Evolutionary conservation across 768 basidiomycete species (phyloP).

Genomic region (Panaeolus cyanescens): DNA sequence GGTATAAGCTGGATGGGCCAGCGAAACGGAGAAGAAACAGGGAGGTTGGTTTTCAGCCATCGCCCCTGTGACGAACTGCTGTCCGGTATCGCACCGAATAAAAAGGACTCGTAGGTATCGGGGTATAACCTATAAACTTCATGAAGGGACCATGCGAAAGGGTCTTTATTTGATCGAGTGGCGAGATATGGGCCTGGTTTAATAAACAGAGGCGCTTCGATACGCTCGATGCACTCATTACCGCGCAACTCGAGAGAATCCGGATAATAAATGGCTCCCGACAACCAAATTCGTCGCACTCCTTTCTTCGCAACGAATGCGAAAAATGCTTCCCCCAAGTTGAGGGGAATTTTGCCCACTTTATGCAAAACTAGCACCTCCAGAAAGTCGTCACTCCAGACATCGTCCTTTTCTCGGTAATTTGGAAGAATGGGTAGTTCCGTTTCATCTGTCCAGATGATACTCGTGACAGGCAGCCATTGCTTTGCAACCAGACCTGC

Average conservation of each 20-base stretch:
- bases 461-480: neutral
- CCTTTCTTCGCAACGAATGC: constrained; percentile 26
- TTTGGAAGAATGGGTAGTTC: neutral
- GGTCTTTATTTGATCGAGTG: constrained; percentile 7
- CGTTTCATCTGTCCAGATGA: neutral
- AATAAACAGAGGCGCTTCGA: constrained; percentile 13
- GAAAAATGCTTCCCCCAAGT: constrained; percentile 26
- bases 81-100: constrained; percentile 44
- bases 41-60: constrained; percentile 34
- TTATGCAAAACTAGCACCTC: constrained; percentile 30
- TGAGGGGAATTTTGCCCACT: constrained; percentile 21
- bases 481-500: neutral
- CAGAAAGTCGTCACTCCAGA: constrained; percentile 31
- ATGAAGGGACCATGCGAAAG: constrained; percentile 12
- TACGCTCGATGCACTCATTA: constrained; percentile 4
- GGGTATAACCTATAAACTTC: constrained; percentile 39
- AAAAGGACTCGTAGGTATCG: constrained; percentile 44
- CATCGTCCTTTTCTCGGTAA: constrained; percentile 26
- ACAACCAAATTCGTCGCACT: constrained; percentile 23
- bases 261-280: constrained; percentile 17
- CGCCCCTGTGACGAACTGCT: constrained; percentile 23
- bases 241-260: constrained; percentile 12
- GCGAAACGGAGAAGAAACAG: constrained; percentile 14
- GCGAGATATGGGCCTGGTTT: constrained; percentile 30
- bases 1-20: constrained; percentile 37